These are phyloP conservation scores for Daldinia caldariorum DNA, from an alignment of 495 filamentous ascomycete species.

Conservation along the genomic window DNA sequence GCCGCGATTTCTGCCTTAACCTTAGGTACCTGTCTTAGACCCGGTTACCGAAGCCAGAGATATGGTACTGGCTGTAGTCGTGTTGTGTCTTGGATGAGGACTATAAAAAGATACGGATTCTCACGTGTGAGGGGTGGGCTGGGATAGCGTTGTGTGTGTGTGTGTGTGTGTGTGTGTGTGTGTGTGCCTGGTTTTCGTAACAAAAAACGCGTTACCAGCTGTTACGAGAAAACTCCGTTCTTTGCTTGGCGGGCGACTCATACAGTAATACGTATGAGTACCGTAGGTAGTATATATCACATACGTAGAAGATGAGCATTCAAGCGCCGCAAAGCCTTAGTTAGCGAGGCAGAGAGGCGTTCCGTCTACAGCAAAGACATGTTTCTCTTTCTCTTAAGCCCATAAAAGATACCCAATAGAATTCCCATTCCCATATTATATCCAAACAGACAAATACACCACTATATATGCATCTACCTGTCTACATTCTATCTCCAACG, in stretches of 20 bases:
- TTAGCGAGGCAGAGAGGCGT: conserved; percentile 5
- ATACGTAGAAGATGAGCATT: neutral
- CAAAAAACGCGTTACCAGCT: conserved; percentile 10
- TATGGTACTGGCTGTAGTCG: neutral
- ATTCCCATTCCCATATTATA: neutral
- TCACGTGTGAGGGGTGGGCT: conserved; percentile 9
- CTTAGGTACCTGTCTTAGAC: neutral
- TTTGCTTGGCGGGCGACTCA: neutral
- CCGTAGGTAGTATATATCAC: neutral
- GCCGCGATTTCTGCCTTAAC: neutral
- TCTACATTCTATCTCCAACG: neutral
- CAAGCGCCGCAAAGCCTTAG: neutral
- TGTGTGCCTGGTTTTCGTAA: conserved; percentile 6
- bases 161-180: neutral
- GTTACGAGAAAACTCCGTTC: conserved; percentile 13
- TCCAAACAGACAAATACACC: neutral
- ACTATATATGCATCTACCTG: too few relatives aligned
- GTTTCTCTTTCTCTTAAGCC: conserved; percentile 2
- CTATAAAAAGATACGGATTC: conserved; percentile 4
- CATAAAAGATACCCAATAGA: neutral
- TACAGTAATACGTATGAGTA: neutral
- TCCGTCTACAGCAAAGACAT: conserved; percentile 31
- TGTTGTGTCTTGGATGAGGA: conserved; percentile 3
- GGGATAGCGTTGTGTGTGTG: neutral
- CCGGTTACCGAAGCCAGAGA: conserved; percentile 6